Evolutionary conservation across 2,329 filamentous ascomycete species (phyloP).

Genomic region (Apiospora malaysiana): DNA sequence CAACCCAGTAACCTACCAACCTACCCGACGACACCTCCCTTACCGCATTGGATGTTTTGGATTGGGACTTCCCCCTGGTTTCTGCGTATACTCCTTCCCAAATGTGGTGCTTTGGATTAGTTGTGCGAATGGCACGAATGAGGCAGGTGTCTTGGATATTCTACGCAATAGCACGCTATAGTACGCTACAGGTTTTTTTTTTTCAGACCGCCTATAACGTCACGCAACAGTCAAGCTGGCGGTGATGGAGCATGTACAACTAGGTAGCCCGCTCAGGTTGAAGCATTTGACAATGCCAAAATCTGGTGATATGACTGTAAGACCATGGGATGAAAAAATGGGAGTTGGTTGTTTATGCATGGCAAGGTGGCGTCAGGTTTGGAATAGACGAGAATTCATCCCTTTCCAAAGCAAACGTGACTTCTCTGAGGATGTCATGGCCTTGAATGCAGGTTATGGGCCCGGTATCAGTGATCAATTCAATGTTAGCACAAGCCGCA

Average conservation of each 20-base stretch:
- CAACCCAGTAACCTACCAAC: no score
- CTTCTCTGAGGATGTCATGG: background rate
- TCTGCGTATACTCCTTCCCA: background rate
- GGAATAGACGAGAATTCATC: background rate
- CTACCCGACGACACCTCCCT: background rate
- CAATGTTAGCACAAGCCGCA: background rate
- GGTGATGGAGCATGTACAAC: background rate
- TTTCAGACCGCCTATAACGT: background rate
- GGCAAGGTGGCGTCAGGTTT: background rate
- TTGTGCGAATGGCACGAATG: no score
- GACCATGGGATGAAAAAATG: background rate
- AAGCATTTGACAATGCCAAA: background rate
- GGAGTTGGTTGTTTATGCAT: background rate
- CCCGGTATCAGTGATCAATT: background rate
- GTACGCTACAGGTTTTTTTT: no score
- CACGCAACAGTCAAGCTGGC: background rate
- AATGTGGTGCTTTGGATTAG: background rate
- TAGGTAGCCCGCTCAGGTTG: background rate
- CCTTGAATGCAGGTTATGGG: background rate
- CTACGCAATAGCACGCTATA: background rate
- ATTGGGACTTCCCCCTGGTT: background rate
- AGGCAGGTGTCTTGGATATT: background rate
- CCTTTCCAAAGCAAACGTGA: background rate
- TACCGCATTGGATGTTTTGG: background rate
- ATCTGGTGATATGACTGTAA: background rate